Evolutionary conservation across 2,329 filamentous ascomycete species (phyloP), one percentile per base, ranked within the genome.

Genomic region (Microdochium nivale): DNA sequence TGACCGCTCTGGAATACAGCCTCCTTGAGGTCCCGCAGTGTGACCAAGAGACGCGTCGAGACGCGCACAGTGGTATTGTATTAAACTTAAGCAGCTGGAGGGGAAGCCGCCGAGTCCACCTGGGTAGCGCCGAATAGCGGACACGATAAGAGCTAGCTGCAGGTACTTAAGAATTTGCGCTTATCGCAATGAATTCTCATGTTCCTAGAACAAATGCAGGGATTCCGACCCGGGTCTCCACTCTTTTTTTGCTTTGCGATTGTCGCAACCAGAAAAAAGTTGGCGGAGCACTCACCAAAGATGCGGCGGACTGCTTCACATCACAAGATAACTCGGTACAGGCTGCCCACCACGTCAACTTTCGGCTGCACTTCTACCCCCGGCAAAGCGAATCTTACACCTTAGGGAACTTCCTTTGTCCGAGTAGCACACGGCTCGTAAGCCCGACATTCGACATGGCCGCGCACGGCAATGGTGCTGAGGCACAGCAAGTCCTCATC

Each of bases 401-500:
- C n/a, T n/a, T n/a, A n/a, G n/a, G 27, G 27, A 5, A 30, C 11
- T 30, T 11, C 27, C 27, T 30, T 11, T 5, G 11, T 30, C 27
- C 27, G 27, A 30, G 11, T 30, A 30, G 5, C 27, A 30, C n/a
- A 19, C n/a, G 19, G 19, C 23, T 44, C 40, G 7, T 19, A 44
- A 21, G 8, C 4, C 13, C 40, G 21, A 44, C 40, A 44, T 13
- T 16, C 40, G 8, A 8, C 40, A 44, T 44, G 40, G 40, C 40
- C 40, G 19, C 40, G 19, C 13, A 13, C 40, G 40, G 40, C 40
- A 19, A 23, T 19, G 51, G 55, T 52, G 58, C 62, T 56, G 64
- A 65, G 52, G 51, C 60, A 51, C 60, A 63, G 47, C 83, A 85
- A 67, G 76, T 87, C 55, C 83, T 83, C 68, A 82, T 87, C 55